Percentiles rank a stretch among this genome's conserved stretches.
Evolutionary conservation across 2,329 filamentous ascomycete species (phyloP).

Genomic region (Phyllosticta capitalensis): DNA sequence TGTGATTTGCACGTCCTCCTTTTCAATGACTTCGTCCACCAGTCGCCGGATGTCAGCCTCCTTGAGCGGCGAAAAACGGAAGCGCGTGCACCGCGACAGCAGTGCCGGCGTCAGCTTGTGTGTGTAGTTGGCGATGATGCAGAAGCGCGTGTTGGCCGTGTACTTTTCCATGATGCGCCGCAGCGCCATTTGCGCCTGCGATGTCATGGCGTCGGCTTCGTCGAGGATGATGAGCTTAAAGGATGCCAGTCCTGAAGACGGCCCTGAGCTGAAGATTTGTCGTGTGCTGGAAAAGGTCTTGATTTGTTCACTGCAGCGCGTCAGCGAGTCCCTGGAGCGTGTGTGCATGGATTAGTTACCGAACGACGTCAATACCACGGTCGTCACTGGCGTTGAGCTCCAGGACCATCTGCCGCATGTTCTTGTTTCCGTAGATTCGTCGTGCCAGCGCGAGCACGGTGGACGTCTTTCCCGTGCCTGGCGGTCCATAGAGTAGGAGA

Average conservation of each 20-base stretch:
- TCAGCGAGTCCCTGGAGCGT: neutral
- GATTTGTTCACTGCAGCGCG: conserved; percentile 64
- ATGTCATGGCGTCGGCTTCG: conserved; percentile 99
- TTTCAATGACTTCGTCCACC: conserved; percentile 81
- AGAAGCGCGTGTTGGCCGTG: conserved; percentile 94
- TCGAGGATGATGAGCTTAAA: conserved; percentile 97
- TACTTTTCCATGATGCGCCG: conserved; percentile 99
- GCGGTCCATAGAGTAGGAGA: conserved; percentile 91
- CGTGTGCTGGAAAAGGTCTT: conserved; percentile 98
- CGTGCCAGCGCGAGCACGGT: conserved; percentile 89
- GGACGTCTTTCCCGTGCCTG: conserved; percentile 94
- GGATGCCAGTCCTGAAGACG: conserved; percentile 50
- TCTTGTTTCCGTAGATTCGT: conserved; percentile 81
- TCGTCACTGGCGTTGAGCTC: conserved; percentile 97
- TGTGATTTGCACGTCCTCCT: conserved; percentile 77
- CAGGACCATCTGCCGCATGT: conserved; percentile 96
- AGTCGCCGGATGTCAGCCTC: conserved; percentile 74
- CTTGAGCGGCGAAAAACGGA: conserved; percentile 89
- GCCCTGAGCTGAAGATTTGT: conserved; percentile 76
- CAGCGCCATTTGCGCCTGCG: conserved; percentile 93
- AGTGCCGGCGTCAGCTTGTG: conserved; percentile 93
- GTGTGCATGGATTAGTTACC: conserved; percentile 24
- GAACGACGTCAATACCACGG: conserved; percentile 92
- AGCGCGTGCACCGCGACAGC: conserved; percentile 85
- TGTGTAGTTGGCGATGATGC: conserved; percentile 97